Evolutionary conservation across 2,329 filamentous ascomycete genomes (phyloP).

Genomic region (Xylariaceae sp.): DNA sequence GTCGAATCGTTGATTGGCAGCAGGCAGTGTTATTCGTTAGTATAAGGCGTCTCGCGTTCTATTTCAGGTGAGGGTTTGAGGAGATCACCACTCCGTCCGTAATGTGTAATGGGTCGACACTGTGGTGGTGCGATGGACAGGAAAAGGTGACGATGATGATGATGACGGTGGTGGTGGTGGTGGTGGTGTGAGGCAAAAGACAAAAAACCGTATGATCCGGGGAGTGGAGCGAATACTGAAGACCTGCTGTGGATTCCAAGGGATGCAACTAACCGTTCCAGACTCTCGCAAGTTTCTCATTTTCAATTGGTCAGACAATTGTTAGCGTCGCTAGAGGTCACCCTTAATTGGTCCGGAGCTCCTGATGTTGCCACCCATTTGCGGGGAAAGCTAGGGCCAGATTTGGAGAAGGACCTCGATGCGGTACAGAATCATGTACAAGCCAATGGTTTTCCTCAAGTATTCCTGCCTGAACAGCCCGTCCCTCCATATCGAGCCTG

Average conservation of each 20-base stretch:
- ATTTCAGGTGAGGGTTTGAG: constrained; percentile 20
- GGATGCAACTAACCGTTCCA: too few relatives aligned
- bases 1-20: background rate
- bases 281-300: background rate
- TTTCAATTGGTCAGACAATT: background rate
- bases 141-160: constrained; percentile 4
- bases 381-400: constrained; percentile 16
- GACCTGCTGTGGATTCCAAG: too few relatives aligned
- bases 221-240: background rate
- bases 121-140: constrained; percentile 5
- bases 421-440: too few relatives aligned
- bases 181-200: constrained; percentile 10
- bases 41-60: background rate
- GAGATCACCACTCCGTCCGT: constrained; percentile 23
- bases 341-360: constrained; percentile 11
- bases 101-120: too few relatives aligned
- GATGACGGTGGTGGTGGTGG: constrained; percentile 5
- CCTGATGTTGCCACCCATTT: constrained; percentile 11
- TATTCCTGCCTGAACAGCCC: too few relatives aligned
- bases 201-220: constrained; percentile 5
- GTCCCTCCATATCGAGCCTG: too few relatives aligned
- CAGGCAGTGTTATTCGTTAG: background rate
- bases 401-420: too few relatives aligned
- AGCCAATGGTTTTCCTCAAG: too few relatives aligned
- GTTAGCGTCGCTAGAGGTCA: background rate